phyloP scores from a whole-genome alignment of 2,329 filamentous ascomycete species.

The Colletotrichum sp. region DNA sequence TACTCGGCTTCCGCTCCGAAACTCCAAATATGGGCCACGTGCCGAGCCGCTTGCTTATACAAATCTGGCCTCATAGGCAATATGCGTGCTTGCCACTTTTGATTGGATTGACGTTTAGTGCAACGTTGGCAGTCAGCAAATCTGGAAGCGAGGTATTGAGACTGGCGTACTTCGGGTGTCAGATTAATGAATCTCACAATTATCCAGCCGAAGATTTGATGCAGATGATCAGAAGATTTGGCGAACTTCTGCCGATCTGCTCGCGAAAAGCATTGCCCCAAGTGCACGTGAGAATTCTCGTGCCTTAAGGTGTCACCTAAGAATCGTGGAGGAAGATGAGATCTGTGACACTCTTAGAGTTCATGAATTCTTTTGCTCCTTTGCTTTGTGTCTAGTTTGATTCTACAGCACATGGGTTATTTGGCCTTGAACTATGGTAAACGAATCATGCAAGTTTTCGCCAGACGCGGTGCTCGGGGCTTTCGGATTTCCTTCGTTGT shows the following conservation, averaged over 20 bases:
- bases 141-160: not conserved
- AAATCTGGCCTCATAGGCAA: not conserved
- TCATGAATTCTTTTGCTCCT: not conserved
- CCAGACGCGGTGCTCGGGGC: not conserved
- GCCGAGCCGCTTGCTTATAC: not conserved
- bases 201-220: not conserved
- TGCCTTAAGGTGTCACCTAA: not conserved
- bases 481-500: not conserved
- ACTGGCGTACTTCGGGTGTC: not conserved
- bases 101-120: not conserved
- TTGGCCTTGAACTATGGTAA: not conserved
- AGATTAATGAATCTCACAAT: not conserved
- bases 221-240: not conserved
- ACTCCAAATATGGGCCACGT: not conserved
- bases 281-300: not conserved
- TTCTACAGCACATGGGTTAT: too few species aligned
- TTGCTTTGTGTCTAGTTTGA: too few species aligned
- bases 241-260: not conserved
- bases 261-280: not conserved
- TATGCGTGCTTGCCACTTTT: not conserved
- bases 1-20: not conserved
- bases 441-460: not conserved
- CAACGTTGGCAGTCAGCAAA: not conserved
- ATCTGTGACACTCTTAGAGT: not conserved
- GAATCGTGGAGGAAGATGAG: not conserved